Conservation (phyloP, 2,329 filamentous ascomycete genomes). For the Mariannaea elegans region DNA sequence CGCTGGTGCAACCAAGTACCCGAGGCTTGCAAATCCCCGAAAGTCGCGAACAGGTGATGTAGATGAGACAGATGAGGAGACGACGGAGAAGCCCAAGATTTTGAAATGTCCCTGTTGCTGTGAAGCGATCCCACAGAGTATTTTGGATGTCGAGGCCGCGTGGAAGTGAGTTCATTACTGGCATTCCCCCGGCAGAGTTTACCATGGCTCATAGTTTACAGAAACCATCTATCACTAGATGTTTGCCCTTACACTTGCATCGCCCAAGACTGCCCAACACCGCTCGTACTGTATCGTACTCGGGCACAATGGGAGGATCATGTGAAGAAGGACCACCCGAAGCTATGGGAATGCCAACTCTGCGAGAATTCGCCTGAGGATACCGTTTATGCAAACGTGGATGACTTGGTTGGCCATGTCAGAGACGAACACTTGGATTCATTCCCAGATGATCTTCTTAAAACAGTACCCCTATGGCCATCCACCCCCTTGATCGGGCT, state of each 20-base stretch:
- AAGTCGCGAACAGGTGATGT: too few species aligned
- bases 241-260: constrained; percentile 28
- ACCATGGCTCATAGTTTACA: neutral
- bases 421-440: neutral
- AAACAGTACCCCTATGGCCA: constrained; percentile 4
- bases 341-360: constrained; percentile 16
- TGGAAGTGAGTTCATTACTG: constrained; percentile 9
- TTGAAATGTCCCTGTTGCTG: constrained; percentile 23
- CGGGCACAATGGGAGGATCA: constrained; percentile 12
- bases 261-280: constrained; percentile 16
- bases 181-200: too few species aligned
- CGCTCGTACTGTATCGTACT: constrained; percentile 11
- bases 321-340: constrained; percentile 9
- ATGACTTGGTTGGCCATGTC: constrained; percentile 5
- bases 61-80: neutral
- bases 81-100: constrained; percentile 1
- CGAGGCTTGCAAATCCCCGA: neutral
- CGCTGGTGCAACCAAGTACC: neutral
- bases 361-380: neutral
- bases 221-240: constrained; percentile 22
- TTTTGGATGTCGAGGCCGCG: neutral
- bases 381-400: neutral
- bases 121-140: constrained; percentile 7
- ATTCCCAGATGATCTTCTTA: neutral
- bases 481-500: neutral